Evolutionary conservation across 1,284 basidiomycete genomes (phyloP).

Genomic region (Ganoderma resinaceum): DNA sequence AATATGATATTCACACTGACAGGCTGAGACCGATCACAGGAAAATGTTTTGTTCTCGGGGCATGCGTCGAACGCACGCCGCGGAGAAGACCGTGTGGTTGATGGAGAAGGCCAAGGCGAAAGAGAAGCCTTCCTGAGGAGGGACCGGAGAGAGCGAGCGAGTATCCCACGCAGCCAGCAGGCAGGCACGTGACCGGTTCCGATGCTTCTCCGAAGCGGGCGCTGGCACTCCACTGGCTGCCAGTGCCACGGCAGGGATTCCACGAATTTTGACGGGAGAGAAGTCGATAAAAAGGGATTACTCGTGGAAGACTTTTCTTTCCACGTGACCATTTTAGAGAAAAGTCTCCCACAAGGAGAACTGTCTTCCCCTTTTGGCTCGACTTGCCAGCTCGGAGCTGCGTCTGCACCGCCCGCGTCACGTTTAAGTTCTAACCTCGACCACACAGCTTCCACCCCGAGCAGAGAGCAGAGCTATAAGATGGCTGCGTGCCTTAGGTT

Average conservation of each 20-base stretch:
- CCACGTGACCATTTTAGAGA: no score
- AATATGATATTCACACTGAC: neutral
- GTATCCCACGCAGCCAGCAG: no score
- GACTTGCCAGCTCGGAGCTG: no score
- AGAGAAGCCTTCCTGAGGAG: neutral
- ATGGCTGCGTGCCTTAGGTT: conserved; percentile 35
- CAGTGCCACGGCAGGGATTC: neutral
- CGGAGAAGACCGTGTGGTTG: neutral
- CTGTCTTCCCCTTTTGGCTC: no score
- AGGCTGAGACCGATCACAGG: neutral
- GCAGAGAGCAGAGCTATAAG: neutral
- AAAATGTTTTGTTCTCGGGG: neutral
- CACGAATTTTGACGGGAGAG: no score
- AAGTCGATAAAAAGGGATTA: no score
- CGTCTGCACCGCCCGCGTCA: neutral
- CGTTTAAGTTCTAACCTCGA: neutral
- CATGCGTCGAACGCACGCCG: neutral
- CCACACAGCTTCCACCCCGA: neutral
- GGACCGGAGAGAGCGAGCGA: no score
- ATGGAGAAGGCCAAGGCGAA: neutral
- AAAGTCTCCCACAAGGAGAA: no score
- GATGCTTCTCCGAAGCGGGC: neutral
- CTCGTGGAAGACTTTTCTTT: no score
- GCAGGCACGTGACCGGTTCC: neutral
- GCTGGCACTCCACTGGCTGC: no score